phyloP scores from a whole-genome alignment of 352 stramenopile genomes.

The Globisporangium canariense region DNA sequence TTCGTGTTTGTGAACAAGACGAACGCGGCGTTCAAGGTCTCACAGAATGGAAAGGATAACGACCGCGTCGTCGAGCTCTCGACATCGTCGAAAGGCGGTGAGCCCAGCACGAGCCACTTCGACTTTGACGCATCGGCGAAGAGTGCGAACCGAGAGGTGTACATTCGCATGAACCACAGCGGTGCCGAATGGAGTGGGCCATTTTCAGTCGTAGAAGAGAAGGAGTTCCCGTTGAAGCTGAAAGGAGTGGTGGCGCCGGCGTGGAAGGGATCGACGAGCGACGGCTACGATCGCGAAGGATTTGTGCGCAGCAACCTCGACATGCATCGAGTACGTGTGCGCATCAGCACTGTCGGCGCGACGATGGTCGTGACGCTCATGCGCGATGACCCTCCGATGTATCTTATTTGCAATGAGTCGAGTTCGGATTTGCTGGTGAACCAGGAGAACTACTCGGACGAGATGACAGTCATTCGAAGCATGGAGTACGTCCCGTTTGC shows the following conservation, averaged over 20 bases:
- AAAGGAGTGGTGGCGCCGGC: conserved; percentile 46
- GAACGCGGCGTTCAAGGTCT: conserved; percentile 68
- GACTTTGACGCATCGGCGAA: conserved; percentile 68
- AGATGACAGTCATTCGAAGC: conserved; percentile 56
- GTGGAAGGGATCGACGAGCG: conserved; percentile 43
- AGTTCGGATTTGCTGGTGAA: conserved; percentile 69
- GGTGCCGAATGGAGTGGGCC: conserved; percentile 78
- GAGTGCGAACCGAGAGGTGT: conserved; percentile 49
- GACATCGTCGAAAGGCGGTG: conserved; percentile 30
- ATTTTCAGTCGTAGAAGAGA: conserved; percentile 81
- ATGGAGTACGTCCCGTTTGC: conserved; percentile 79
- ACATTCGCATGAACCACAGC: conserved; percentile 73
- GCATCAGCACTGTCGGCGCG: conserved; percentile 70
- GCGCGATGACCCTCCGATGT: conserved; percentile 80
- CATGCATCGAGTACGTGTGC: conserved; percentile 72
- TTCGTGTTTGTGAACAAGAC: conserved; percentile 89
- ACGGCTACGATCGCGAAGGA: conserved; percentile 33
- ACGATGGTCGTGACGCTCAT: conserved; percentile 81
- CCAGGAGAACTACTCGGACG: conserved; percentile 64
- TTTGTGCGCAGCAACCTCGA: conserved; percentile 39
- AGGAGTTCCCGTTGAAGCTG: conserved; percentile 81
- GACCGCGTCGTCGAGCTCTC: conserved; percentile 64
- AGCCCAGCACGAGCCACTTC: conserved; percentile 45
- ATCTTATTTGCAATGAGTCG: conserved; percentile 83
- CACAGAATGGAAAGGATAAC: conserved; percentile 54